Base-by-base conservation (phyloP, 2,329 filamentous ascomycete genomes). In the Dactylonectria macrodidyma region DNA sequence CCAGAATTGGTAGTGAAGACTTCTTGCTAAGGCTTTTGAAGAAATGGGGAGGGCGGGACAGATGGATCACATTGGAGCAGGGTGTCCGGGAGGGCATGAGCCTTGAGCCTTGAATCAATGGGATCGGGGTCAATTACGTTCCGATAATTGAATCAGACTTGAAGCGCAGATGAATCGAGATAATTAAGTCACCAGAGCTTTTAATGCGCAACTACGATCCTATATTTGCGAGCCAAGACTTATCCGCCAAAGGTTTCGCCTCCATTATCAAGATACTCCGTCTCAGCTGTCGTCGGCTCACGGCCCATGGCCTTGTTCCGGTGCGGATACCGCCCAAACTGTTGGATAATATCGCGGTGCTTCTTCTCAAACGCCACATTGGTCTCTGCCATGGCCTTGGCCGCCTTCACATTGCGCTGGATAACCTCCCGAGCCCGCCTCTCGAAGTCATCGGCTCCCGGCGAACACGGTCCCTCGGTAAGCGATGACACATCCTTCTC, bases 401-500 rank as follows among this genome's bases (percentile, higher is more conserved):
- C 73, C 2, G 75, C 74, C 3, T 78, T 74, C 3, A 75, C 74
- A n/a, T 77, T 68, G 2, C 60, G 66, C 2, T 73, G 72, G 14
- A 80, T 66, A 5, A 78, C 77, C 22, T 67, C 65, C 22, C 73
- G 72, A 24, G 80, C 81, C 11, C 57, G 68, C n/a, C 44, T 69
- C 50, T 76, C 74, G 22, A 77, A 72, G 47, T 75, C 77, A 19
- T 77, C 65, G 2, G 48, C 67, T 0, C 65, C 66, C 5, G 55
- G 63, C 1, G 30, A 65, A 1, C 67, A 71, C 5, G 62, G 73
- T 1, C 78, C 77, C 1, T 69, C 69, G 64, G 75, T 65, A 73
- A 82, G 58, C 58, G 78, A 46, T 24, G 81, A 73, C 0, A 82
- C 71, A 36, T 84, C 82, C 1, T 65, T 68, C 34, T 71, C 71